Percentiles rank a stretch among this genome's conserved stretches.
Conservation (phyloP, 805 yeast genomes). For the Nakazawaea holstii region DNA sequence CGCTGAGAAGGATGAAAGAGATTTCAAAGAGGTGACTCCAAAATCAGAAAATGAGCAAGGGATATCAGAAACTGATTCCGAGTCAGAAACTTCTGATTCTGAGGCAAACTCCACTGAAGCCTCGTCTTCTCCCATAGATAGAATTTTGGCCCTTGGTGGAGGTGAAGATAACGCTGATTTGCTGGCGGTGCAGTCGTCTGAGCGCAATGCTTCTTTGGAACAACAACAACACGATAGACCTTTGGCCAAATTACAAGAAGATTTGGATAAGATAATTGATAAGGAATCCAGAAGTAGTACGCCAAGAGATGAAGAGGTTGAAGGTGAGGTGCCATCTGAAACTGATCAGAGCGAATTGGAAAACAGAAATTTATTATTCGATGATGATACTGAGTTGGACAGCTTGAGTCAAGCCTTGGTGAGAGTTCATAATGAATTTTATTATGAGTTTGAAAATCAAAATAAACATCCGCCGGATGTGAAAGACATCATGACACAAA, state of each 20-base stretch:
- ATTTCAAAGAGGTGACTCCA: neutral
- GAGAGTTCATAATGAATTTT: slow-evolving; percentile 65
- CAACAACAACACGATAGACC: slow-evolving; percentile 82
- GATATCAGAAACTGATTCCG: slow-evolving; percentile 1
- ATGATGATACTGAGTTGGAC: slow-evolving; percentile 75
- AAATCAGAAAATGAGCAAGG: slow-evolving; percentile 14
- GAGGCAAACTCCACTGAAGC: slow-evolving; percentile 1
- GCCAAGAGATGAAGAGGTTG: slow-evolving; percentile 14
- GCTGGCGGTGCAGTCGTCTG: slow-evolving; percentile 51
- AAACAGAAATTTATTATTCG: slow-evolving; percentile 51
- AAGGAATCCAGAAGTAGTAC: slow-evolving; percentile 18
- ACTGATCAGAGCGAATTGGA: slow-evolving; percentile 16
- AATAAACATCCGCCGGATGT: slow-evolving; percentile 50
- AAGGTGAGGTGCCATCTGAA: neutral
- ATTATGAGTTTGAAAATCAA: slow-evolving; percentile 35
- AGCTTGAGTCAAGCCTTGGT: slow-evolving; percentile 57
- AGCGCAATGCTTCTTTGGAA: slow-evolving; percentile 66
- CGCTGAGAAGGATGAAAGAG: slow-evolving; percentile 15
- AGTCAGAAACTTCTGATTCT: neutral
- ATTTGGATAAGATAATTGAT: slow-evolving; percentile 48
- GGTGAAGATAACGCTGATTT: slow-evolving; percentile 45
- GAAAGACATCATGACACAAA: slow-evolving; percentile 62
- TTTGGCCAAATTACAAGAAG: slow-evolving; percentile 73
- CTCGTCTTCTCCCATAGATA: slow-evolving; percentile 40
- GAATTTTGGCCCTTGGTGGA: slow-evolving; percentile 42